phyloP scores from a whole-genome alignment of 2,329 filamentous ascomycete genomes.

The Orbilia oligospora region DNA sequence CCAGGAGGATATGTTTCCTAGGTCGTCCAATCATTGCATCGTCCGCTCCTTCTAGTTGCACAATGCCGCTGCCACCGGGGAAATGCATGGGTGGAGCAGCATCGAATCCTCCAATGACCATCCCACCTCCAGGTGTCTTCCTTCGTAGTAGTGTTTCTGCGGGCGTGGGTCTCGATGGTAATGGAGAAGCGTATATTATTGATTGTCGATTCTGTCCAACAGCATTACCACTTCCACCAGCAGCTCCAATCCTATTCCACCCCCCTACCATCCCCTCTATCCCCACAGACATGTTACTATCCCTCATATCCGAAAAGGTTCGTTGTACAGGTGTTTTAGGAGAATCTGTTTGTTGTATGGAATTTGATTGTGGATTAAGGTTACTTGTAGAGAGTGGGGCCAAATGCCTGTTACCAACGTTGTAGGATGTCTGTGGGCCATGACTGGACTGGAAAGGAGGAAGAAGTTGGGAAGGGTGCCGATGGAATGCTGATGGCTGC shows the following conservation, averaged over 20 bases:
- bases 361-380: conserved; percentile 30
- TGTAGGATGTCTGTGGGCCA: conserved; percentile 49
- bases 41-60: conserved; percentile 39
- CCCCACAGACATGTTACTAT: conserved; percentile 34
- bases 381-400: conserved; percentile 26
- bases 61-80: conserved; percentile 45
- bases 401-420: conserved; percentile 31
- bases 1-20: conserved; percentile 58
- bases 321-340: conserved; percentile 59
- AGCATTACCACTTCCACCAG: conserved; percentile 1
- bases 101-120: conserved; percentile 60
- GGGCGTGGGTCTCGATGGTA: conserved; percentile 53
- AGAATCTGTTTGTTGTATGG: conserved; percentile 33
- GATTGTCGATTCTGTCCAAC: conserved; percentile 34
- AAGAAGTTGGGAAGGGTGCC: conserved; percentile 53
- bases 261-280: conserved; percentile 6
- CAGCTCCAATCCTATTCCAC: conserved; percentile 38
- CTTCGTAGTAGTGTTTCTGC: conserved; percentile 56
- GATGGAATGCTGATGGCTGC: conserved; percentile 55
- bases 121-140: conserved; percentile 57
- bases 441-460: conserved; percentile 51
- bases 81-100: conserved; percentile 56
- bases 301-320: conserved; percentile 55
- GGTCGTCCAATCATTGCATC: conserved; percentile 42
- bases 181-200: conserved; percentile 55